Evolutionary conservation across 2,329 filamentous ascomycete genomes (phyloP).

Genomic region (Talaromyces verruculosus): DNA sequence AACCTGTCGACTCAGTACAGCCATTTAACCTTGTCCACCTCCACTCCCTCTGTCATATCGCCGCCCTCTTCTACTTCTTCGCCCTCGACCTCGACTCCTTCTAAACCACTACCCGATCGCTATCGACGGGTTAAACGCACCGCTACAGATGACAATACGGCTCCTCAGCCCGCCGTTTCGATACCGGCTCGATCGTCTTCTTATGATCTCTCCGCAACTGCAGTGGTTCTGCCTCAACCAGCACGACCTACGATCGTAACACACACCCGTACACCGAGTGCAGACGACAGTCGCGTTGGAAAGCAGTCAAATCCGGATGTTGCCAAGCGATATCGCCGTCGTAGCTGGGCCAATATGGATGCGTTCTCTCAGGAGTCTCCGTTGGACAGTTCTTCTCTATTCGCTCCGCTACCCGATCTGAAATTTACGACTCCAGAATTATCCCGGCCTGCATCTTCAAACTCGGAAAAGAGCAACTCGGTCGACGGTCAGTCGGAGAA

Average conservation of each 20-base stretch:
- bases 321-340: conserved; percentile 73
- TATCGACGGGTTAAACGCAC: conserved; percentile 68
- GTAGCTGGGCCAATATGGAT: conserved; percentile 73
- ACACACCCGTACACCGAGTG: conserved; percentile 60
- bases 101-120: conserved; percentile 74
- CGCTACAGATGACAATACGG: conserved; percentile 50
- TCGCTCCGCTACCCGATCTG: conserved; percentile 37
- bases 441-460: conserved; percentile 37
- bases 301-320: conserved; percentile 60
- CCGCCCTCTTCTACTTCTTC: background rate
- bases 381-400: conserved; percentile 34
- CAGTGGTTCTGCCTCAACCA: conserved; percentile 35
- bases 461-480: conserved; percentile 55
- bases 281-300: conserved; percentile 65
- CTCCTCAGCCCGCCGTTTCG: conserved; percentile 21
- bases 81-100: conserved; percentile 39
- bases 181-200: conserved; percentile 21
- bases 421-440: conserved; percentile 32
- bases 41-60: background rate
- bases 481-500: conserved; percentile 55
- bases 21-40: conserved; percentile 47
- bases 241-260: conserved; percentile 40
- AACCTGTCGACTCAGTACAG: conserved; percentile 54
- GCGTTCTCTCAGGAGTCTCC: conserved; percentile 37
- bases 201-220: conserved; percentile 46